These are phyloP conservation scores for Heliamphora pulchella DNA, from an alignment of 179 eudicot genomes.

Conservation along the genomic window DNA sequence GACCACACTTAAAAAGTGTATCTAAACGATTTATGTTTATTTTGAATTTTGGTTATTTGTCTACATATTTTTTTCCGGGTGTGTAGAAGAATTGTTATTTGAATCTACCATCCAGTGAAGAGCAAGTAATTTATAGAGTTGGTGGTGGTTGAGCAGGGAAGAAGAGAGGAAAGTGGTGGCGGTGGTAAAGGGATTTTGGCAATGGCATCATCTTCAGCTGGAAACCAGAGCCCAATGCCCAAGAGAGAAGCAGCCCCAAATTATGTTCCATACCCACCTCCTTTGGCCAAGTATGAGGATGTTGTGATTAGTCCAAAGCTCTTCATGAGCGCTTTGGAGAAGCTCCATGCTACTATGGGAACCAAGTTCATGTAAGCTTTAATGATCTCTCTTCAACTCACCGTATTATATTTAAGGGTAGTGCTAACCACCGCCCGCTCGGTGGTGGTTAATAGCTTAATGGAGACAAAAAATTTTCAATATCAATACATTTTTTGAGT, in stretches of 20 bases:
- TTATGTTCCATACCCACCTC: conserved; percentile 40
- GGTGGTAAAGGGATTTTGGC: conserved; percentile 20
- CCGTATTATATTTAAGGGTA: not conserved
- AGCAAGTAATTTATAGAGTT: conserved; percentile 6
- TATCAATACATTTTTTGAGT: too few relatives aligned
- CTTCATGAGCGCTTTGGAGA: conserved; percentile 65
- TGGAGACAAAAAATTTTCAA: too few relatives aligned
- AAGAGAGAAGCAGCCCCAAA: conserved; percentile 11
- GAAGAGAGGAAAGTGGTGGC: conserved; percentile 19
- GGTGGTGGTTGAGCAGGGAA: conserved; percentile 31
- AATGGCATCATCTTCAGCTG: conserved; percentile 31
- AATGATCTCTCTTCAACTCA: not conserved
- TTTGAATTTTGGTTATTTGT: too few relatives aligned
- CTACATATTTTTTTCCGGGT: too few relatives aligned
- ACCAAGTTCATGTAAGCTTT: conserved; percentile 79
- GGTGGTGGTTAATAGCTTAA: too few relatives aligned
- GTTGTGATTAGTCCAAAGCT: conserved; percentile 50
- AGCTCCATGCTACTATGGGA: conserved; percentile 75
- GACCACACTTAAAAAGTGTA: too few relatives aligned
- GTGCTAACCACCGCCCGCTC: too few relatives aligned
- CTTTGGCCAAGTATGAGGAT: conserved; percentile 72
- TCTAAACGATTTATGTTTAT: not conserved
- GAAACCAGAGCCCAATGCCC: conserved; percentile 16
- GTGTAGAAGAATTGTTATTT: too few relatives aligned
- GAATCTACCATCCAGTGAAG: not conserved